Evolutionary conservation across 345 rosid genomes (phyloP), one percentile per base, ranked within the genome.

Genomic region (Boechera stricta): DNA sequence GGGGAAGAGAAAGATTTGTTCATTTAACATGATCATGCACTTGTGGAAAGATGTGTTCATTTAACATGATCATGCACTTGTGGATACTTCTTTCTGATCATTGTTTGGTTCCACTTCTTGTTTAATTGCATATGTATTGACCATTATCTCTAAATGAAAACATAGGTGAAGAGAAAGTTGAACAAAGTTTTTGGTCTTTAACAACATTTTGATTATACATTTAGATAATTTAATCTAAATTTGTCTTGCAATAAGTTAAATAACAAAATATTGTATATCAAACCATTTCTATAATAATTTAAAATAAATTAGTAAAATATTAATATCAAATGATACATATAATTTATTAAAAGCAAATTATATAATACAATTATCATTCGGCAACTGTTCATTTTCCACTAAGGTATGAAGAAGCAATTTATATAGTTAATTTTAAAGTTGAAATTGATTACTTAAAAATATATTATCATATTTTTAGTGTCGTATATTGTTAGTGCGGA

Each of bases 51-150:
- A 56, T 55, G 1, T 64, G 60, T 77, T 64, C 49, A 71, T 64
- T 75, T 38, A 6, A 48, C 51, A 28, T 69, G 38, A 41, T 69
- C 35, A 38, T 24, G 1, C 42, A 15, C 70, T 35, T 35, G 35
- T 58, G 67, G 67, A 48, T 60, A 41, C 24, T 41, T 76, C 63
- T 68, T 44, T 71, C 28, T 63, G 51, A 70, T 70, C 59, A 68
- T 66, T 66, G 64, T 76, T 36, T 61, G 28, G 36, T 41, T 31
- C 7, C 32, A 69, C 24, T 77, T 69, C 51, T 70, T 75, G 55
- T 35, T 68, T 38, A 24, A 9, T 15, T 49, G 61, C 68, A 49
- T 75, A 49, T 75, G 68, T 49, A 59, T 62, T 48, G 33, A 67
- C 52, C 44, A 41, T 69, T 7, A 28, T 54, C 36, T 28, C 5